phyloP scores from a whole-genome alignment of 345 rosid genomes.

The Ceriops zippeliana region DNA sequence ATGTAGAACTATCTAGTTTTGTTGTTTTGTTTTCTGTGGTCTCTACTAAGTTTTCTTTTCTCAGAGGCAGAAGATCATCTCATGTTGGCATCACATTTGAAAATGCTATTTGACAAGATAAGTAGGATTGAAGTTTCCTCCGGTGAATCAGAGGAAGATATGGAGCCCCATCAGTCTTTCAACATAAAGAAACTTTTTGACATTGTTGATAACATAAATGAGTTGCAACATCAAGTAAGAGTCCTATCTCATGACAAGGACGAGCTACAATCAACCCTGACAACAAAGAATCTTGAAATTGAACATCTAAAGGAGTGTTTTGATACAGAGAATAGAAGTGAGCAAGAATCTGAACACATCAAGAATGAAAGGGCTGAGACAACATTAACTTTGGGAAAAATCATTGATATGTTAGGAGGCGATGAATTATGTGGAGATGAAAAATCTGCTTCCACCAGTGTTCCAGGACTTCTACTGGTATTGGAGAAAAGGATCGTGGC shows the following conservation, averaged over 20 bases:
- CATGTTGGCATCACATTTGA: conserved; percentile 49
- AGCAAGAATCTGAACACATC: conserved; percentile 41
- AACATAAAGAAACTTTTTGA: conserved; percentile 53
- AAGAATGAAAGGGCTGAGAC: conserved; percentile 51
- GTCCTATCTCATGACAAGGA: conserved; percentile 45
- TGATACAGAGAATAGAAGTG: conserved; percentile 28
- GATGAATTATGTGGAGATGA: conserved; percentile 38
- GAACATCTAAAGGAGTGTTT: conserved; percentile 53
- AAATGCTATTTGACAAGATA: conserved; percentile 54
- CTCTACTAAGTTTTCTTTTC: conserved; percentile 12
- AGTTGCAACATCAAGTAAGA: conserved; percentile 52
- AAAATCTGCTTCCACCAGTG: conserved; percentile 32
- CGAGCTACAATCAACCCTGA: conserved; percentile 51
- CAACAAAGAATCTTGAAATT: conserved; percentile 49
- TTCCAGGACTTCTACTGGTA: conserved; percentile 40
- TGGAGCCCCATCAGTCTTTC: conserved; percentile 36
- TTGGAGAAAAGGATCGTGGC: conserved; percentile 51
- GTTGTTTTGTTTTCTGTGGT: conserved; percentile 1
- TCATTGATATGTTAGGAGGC: conserved; percentile 42
- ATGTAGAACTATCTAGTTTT: conserved; percentile 1
- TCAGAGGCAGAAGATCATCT: conserved; percentile 51
- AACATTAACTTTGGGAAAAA: conserved; percentile 51
- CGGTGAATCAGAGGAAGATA: conserved; percentile 33
- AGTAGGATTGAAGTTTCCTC: conserved; percentile 42
- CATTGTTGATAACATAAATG: conserved; percentile 47